A percentile compares a stretch with the other conserved stretches of the same genome.
Evolutionary conservation across 139 green algal species (phyloP).

Genomic region (Chlamydomonas sp.): DNA sequence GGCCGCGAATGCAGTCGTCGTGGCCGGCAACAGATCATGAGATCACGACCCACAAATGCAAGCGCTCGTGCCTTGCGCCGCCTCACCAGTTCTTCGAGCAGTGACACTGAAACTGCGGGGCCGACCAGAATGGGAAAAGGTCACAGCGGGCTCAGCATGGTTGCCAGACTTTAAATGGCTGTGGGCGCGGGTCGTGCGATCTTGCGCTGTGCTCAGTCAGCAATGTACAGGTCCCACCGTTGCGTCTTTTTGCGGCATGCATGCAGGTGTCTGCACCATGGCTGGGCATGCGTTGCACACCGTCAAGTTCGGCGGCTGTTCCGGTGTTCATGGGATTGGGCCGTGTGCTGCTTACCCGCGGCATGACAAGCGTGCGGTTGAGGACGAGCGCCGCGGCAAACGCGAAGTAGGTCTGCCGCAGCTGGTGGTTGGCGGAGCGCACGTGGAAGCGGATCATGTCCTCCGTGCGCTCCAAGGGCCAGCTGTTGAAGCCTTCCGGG

Average conservation of each 20-base stretch:
- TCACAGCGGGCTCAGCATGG: background rate
- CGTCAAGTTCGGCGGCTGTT: too few relatives aligned
- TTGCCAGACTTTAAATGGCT: too few relatives aligned
- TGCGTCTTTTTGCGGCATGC: background rate
- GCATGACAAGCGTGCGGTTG: constrained; percentile 44
- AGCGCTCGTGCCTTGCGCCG: background rate
- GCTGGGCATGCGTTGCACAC: too few relatives aligned
- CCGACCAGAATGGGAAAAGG: background rate
- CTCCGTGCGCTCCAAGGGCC: constrained; percentile 20
- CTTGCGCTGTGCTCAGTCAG: too few relatives aligned
- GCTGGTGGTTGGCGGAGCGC: constrained; percentile 37
- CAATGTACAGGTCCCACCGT: background rate
- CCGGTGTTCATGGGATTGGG: background rate
- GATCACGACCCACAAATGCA: background rate
- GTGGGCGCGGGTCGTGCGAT: too few relatives aligned
- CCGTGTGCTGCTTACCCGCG: constrained; percentile 14
- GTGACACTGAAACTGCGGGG: constrained; percentile 35
- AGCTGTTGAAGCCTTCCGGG: constrained; percentile 32
- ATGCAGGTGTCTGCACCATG: too few relatives aligned
- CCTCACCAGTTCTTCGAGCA: constrained; percentile 45
- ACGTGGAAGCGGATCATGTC: constrained; percentile 55
- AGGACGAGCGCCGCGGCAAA: constrained; percentile 30
- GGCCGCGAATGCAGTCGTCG: background rate
- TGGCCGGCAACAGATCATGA: background rate
- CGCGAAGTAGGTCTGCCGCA: constrained; percentile 53